Evolutionary conservation across 2,329 filamentous ascomycete genomes (phyloP), one percentile per base, ranked within the genome.

Genomic region (Colletotrichum nymphaeae): DNA sequence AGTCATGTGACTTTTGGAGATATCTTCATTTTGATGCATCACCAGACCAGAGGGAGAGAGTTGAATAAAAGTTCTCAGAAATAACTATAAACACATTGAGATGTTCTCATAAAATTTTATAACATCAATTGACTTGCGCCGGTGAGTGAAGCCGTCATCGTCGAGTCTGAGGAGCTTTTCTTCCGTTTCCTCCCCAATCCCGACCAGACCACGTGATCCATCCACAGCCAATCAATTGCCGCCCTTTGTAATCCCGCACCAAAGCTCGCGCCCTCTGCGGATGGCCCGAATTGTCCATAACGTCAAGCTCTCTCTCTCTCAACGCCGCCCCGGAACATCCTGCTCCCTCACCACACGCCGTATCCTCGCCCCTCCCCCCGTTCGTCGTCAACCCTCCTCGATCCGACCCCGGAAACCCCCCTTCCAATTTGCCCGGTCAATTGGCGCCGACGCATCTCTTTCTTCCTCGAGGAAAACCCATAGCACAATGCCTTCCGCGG

Each of bases 181-280:
- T 63, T 12, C 65, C 53, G 66, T 26, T 24, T 35, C 22, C 42
- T 32, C 9, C n/a, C 6, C n/a, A 32, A 53, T n/a, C 24, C 9
- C 26, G 16, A 9, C 12, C 26, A n/a, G 22, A 32, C 52, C 73
- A 75, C 73, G 73, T 75, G 73, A 75, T 53, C 57, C 24, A 1
- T 0, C 0, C 14, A 37, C 57, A 62, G 63, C 74, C 74, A 75
- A 75, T 75, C 72, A 75, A 67, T 60, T 28, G 65, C 65, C 69
- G 74, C 68, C 66, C 69, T 74, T 75, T 75, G 74, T 75, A 75
- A 75, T 75, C 74, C 74, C 74, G 73, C 74, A 75, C 70, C 66
- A 75, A 75, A 75, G 69, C 70, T 75, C 62, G 56, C 68, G 62
- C 55, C 32, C 53, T 58, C 73, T 53, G 30, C 30, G 62, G 9